These are phyloP conservation scores for Bipolaris victoriae DNA, from an alignment of 2,329 filamentous ascomycete genomes.

Conservation along the genomic window DNA sequence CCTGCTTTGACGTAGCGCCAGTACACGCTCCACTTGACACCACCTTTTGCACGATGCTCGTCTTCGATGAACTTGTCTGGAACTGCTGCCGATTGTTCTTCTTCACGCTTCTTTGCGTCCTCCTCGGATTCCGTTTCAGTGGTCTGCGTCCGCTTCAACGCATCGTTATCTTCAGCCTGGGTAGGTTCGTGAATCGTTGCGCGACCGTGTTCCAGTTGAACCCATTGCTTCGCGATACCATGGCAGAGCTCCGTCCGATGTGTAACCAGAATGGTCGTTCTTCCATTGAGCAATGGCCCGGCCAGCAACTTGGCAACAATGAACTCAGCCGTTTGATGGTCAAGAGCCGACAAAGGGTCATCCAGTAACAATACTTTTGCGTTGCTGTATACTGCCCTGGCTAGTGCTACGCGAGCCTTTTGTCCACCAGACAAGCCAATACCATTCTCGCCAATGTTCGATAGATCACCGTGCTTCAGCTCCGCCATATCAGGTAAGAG, in stretches of 20 bases:
- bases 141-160: constrained; percentile 50
- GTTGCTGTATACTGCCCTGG: constrained; percentile 64
- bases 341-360: constrained; percentile 65
- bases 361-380: constrained; percentile 63
- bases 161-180: constrained; percentile 53
- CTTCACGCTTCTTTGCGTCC: constrained; percentile 44
- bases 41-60: constrained; percentile 74
- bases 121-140: constrained; percentile 46
- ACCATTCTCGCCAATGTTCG: constrained; percentile 66
- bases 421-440: constrained; percentile 67
- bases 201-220: constrained; percentile 70
- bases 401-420: constrained; percentile 65
- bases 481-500: constrained; percentile 66
- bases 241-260: constrained; percentile 74
- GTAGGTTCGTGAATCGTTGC: constrained; percentile 54
- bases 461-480: constrained; percentile 69
- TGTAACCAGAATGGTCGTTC: constrained; percentile 66
- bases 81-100: constrained; percentile 57
- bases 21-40: constrained; percentile 77
- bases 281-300: constrained; percentile 60
- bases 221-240: constrained; percentile 72
- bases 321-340: constrained; percentile 68
- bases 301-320: constrained; percentile 64
- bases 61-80: constrained; percentile 82
- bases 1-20: constrained; percentile 87